These are phyloP conservation scores for Porcisia hertigi DNA, from an alignment of 208 protist species.

Conservation along the genomic window DNA sequence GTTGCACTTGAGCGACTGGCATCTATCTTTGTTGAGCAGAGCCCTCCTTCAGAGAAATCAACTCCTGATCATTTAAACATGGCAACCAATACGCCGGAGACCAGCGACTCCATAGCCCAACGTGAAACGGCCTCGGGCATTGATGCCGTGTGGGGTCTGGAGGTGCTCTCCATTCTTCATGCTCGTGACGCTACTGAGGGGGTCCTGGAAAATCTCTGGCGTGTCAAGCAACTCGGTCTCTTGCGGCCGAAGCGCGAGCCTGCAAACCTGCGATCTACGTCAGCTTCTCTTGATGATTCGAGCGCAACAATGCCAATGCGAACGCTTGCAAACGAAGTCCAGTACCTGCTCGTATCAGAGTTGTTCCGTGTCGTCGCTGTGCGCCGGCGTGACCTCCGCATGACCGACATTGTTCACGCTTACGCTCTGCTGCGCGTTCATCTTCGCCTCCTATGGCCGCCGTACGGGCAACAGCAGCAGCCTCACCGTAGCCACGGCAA, in stretches of 20 bases:
- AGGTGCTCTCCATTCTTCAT: conserved; percentile 52
- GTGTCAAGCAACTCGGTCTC: neutral
- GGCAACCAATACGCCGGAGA: conserved; percentile 3
- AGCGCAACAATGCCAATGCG: neutral
- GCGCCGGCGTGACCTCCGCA: conserved; percentile 49
- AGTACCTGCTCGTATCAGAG: conserved; percentile 24
- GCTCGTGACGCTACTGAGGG: conserved; percentile 33
- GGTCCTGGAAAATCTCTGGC: conserved; percentile 17
- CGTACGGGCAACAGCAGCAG: conserved; percentile 17
- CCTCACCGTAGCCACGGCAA: neutral
- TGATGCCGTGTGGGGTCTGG: conserved; percentile 64
- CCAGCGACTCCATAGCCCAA: neutral
- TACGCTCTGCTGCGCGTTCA: conserved; percentile 77
- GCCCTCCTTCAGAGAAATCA: conserved; percentile 1
- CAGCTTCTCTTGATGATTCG: neutral
- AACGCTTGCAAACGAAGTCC: conserved; percentile 16
- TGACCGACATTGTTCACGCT: conserved; percentile 72
- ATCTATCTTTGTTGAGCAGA: conserved; percentile 59
- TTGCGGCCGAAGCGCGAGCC: conserved; percentile 21
- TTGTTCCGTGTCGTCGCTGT: conserved; percentile 25
- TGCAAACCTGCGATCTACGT: neutral
- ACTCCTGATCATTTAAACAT: neutral
- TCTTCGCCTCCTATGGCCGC: conserved; percentile 48
- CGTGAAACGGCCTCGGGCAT: conserved; percentile 29
- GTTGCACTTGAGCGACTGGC: conserved; percentile 58